phyloP scores from a whole-genome alignment of 2,329 filamentous ascomycete species.

The Apiospora aurea region DNA sequence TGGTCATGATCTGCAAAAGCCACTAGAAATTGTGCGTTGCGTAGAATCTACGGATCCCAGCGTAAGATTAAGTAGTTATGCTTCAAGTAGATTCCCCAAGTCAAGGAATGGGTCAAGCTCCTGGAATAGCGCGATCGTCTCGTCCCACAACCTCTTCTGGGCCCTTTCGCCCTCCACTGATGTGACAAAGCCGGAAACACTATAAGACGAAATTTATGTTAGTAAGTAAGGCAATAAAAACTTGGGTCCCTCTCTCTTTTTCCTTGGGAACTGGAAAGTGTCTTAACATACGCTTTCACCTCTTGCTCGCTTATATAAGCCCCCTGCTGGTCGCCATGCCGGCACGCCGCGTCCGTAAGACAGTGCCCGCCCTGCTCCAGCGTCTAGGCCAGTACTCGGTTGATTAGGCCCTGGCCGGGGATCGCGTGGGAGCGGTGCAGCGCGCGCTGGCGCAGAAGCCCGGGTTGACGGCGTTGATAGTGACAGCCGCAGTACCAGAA shows the following conservation, averaged over 20 bases:
- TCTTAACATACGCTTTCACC: neutral
- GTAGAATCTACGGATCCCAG: too few species aligned
- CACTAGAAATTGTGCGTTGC: too few species aligned
- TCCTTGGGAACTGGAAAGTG: neutral
- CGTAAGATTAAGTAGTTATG: neutral
- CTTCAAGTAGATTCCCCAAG: neutral
- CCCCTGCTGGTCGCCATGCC: slow-evolving; percentile 30
- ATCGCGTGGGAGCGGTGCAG: slow-evolving; percentile 31
- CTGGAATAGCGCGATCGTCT: slow-evolving; percentile 29
- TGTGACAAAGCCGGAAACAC: slow-evolving; percentile 20
- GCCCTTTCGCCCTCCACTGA: slow-evolving; percentile 27
- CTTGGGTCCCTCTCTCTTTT: neutral
- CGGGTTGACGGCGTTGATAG: slow-evolving; percentile 32
- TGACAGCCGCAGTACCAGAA: slow-evolving; percentile 20
- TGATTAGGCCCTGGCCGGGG: neutral
- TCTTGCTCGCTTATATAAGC: slow-evolving; percentile 6
- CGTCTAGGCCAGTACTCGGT: slow-evolving; percentile 25
- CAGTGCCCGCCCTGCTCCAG: slow-evolving; percentile 28
- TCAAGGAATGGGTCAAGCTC: neutral
- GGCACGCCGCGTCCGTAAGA: slow-evolving; percentile 30
- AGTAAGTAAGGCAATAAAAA: too few species aligned
- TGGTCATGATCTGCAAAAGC: too few species aligned
- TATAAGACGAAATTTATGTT: neutral
- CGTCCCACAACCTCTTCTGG: slow-evolving; percentile 31
- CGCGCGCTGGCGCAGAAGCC: slow-evolving; percentile 30